Evolutionary conservation across 768 basidiomycete species (phyloP).

Genomic region (Collybia sordida): DNA sequence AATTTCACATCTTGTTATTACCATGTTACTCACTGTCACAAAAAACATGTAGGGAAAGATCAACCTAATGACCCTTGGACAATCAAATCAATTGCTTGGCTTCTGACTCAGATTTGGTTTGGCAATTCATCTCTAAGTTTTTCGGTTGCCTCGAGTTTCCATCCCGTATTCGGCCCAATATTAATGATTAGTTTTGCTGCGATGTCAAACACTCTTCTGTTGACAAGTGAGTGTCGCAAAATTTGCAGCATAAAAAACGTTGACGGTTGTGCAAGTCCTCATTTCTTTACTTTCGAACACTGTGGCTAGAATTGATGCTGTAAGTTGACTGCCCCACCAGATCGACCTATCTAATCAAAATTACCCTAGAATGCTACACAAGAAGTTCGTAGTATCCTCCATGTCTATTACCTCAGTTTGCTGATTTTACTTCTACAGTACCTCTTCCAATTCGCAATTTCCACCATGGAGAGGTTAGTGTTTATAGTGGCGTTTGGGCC

Average conservation of each 20-base stretch:
- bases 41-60: constrained; percentile 19
- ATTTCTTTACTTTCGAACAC: constrained; percentile 93
- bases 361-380: constrained; percentile 42
- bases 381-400: constrained; percentile 32
- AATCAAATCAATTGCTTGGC: constrained; percentile 66
- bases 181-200: constrained; percentile 82
- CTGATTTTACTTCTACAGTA: constrained; percentile 53
- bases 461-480: constrained; percentile 82
- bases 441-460: constrained; percentile 83
- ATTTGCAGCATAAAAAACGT: neutral
- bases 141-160: constrained; percentile 55
- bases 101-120: constrained; percentile 88
- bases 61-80: constrained; percentile 21
- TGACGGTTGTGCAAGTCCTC: constrained; percentile 43
- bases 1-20: neutral
- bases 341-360: neutral
- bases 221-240: constrained; percentile 62
- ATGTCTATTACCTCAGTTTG: neutral
- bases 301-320: constrained; percentile 76
- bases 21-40: too few relatives aligned
- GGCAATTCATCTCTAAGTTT: constrained; percentile 71
- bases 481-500: neutral
- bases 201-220: constrained; percentile 71
- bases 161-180: constrained; percentile 72
- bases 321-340: constrained; percentile 20